phyloP scores from a whole-genome alignment of 164 flowering plant species.

The Akebia trifoliata region DNA sequence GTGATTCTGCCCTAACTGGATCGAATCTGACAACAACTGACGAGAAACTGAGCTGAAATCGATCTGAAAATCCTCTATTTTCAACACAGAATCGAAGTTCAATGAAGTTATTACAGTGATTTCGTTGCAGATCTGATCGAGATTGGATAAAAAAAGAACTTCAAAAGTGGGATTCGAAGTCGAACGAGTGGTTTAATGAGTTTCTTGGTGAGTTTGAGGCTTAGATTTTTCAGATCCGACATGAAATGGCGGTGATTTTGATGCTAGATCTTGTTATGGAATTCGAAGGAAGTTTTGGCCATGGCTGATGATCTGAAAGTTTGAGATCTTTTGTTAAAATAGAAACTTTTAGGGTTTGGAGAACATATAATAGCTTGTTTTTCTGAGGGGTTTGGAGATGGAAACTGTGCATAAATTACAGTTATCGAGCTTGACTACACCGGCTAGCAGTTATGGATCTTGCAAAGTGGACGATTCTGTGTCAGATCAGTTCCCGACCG shows the following conservation, averaged over 20 bases:
- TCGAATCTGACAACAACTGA: background rate
- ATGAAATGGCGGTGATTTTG: background rate
- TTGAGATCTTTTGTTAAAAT: background rate
- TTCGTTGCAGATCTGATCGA: conserved; percentile 5
- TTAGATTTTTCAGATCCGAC: background rate
- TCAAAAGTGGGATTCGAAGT: background rate
- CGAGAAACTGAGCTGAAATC: conserved; percentile 6
- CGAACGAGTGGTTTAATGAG: no score
- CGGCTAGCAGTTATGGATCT: conserved; percentile 22
- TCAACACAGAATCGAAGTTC: background rate
- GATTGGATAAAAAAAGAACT: background rate
- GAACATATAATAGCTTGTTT: background rate
- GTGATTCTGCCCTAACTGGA: conserved; percentile 5
- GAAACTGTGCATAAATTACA: conserved; percentile 32
- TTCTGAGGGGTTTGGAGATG: conserved; percentile 16
- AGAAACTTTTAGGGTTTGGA: conserved; percentile 5
- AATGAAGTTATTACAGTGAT: background rate
- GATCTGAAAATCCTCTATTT: background rate
- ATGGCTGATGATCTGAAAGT: conserved; percentile 9
- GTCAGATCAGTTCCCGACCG: conserved; percentile 63
- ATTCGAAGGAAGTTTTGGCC: background rate
- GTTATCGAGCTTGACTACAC: conserved; percentile 21
- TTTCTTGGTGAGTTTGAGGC: background rate
- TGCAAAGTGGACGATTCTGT: conserved; percentile 22
- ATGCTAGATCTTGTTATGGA: conserved; percentile 2